These are phyloP conservation scores for Microdochium trichocladiopsis DNA, from an alignment of 2,329 filamentous ascomycete species.

Conservation along the genomic window DNA sequence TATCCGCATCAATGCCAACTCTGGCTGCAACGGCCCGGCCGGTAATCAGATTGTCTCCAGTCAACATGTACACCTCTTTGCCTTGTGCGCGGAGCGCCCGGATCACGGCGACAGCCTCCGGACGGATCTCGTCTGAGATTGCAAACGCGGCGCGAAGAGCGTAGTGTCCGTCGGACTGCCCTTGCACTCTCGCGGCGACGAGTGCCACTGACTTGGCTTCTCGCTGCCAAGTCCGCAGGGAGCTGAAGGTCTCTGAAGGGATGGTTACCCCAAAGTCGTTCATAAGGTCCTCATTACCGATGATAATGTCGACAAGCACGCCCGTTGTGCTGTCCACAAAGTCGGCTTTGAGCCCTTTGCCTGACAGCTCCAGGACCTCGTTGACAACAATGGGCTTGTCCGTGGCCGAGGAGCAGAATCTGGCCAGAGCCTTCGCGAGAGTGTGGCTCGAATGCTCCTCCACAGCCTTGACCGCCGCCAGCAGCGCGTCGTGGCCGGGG, in stretches of 20 bases:
- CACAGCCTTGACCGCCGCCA: slow-evolving; percentile 51
- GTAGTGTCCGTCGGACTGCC: slow-evolving; percentile 25
- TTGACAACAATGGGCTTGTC: slow-evolving; percentile 20
- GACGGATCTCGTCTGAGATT: slow-evolving; percentile 74
- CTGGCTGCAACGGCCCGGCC: slow-evolving; percentile 70
- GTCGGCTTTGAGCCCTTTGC: slow-evolving; percentile 60
- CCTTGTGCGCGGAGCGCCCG: slow-evolving; percentile 55
- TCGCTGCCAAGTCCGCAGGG: slow-evolving; percentile 49
- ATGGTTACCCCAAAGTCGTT: slow-evolving; percentile 35
- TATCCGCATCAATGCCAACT: slow-evolving; percentile 60
- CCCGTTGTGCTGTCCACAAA: slow-evolving; percentile 27
- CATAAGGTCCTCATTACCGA: slow-evolving; percentile 72
- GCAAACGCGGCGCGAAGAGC: slow-evolving; percentile 60
- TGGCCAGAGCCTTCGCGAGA: slow-evolving; percentile 62
- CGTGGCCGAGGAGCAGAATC: slow-evolving; percentile 44
- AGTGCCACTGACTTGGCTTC: slow-evolving; percentile 59
- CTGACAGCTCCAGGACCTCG: slow-evolving; percentile 59
- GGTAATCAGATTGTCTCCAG: slow-evolving; percentile 83
- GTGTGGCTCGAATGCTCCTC: slow-evolving; percentile 72
- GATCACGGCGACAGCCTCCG: slow-evolving; percentile 62
- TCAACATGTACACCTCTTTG: slow-evolving; percentile 84
- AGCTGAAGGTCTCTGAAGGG: slow-evolving; percentile 20
- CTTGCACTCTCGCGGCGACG: slow-evolving; percentile 34
- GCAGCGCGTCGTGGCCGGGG: slow-evolving; percentile 20
- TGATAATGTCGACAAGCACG: slow-evolving; percentile 43